Percentiles rank a stretch among this genome's conserved stretches.
Evolutionary conservation across 2,329 filamentous ascomycete genomes (phyloP).

Genomic region (Fusarium beomiforme): DNA sequence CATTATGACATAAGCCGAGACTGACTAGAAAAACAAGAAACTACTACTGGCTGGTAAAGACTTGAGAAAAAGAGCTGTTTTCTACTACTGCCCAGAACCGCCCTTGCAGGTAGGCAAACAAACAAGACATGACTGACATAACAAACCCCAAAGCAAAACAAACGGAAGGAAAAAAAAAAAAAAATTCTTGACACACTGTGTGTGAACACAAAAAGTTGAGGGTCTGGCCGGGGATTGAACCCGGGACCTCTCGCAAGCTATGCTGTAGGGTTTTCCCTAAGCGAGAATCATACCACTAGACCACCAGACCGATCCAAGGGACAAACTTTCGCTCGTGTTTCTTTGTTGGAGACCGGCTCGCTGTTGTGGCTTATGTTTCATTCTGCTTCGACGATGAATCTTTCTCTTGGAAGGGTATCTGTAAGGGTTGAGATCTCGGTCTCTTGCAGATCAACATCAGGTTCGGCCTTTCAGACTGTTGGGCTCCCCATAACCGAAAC

Average conservation of each 20-base stretch:
- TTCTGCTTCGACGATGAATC: neutral
- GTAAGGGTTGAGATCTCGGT: constrained; percentile 7
- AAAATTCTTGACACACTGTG: no score
- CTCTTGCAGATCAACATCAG: constrained; percentile 6
- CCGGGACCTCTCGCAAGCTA: constrained; percentile 57
- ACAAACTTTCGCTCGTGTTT: constrained; percentile 17
- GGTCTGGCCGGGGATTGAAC: constrained; percentile 59
- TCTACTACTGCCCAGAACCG: neutral
- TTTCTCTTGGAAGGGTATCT: neutral
- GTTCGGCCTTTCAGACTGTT: neutral
- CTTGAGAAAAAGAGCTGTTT: neutral
- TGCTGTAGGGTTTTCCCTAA: constrained; percentile 63
- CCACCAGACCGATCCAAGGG: constrained; percentile 56
- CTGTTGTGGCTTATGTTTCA: neutral
- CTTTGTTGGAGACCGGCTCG: neutral
- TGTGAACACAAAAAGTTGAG: constrained; percentile 43
- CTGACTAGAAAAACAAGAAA: no score
- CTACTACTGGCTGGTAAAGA: neutral
- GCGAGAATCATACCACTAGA: constrained; percentile 79
- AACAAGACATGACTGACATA: no score
- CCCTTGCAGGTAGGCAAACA: no score
- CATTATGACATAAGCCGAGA: no score
- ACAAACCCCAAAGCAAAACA: neutral
- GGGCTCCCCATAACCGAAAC: neutral
- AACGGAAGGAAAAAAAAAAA: neutral